Base-by-base conservation (phyloP, 2,329 filamentous ascomycete genomes). In the Botryosphaeria dothidea region DNA sequence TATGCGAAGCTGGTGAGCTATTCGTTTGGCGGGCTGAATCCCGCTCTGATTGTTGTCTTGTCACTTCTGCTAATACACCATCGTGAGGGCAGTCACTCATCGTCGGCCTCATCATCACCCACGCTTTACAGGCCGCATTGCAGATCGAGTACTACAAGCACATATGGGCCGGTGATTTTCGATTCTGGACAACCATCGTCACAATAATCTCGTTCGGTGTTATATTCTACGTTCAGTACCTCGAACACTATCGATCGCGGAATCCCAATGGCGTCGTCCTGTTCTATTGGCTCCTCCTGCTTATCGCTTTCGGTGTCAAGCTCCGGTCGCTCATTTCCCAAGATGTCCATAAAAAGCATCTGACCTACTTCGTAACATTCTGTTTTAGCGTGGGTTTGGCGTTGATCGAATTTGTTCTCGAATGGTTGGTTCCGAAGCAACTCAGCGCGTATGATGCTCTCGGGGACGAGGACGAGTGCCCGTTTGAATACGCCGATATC, bases 231-330 rank as follows among this genome's bases (percentile, higher is more conserved):
- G 86, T 96, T 63, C 93, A 97, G 81, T 95, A 94, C 82, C 81
- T 92, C 67, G 93, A 97, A 75, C 91, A 97, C 76, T 88, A 88
- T 76, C 88, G 93, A 29, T 89, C 92, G 68, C 86, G 92, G 64
- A 90, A 94, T 71, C 88, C 93, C 31, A 96, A 96, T 75, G 93
- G 91, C 13, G 90, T 96, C 25, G 92, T 92, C 2, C 84, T 97
- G 58, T 92, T 97, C 77, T 97, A 93, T 84, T 97, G 94, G 93
- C 84, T 96, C 23, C 87, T 96, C 71, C 88, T 96, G 67, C 82
- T 95, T 66, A 88, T 96, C 71, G 87, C 88, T 3, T 89, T 92
- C 69, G 85, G 85, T 8, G 86, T 97, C 74, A 97, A 97, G 82
- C 84, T 97, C 60, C 91, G 93, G 68, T 96, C 93, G 8, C 85